These are phyloP conservation scores for Wickerhamomyces chambardii DNA, from an alignment of 805 yeast genomes.

Conservation along the genomic window DNA sequence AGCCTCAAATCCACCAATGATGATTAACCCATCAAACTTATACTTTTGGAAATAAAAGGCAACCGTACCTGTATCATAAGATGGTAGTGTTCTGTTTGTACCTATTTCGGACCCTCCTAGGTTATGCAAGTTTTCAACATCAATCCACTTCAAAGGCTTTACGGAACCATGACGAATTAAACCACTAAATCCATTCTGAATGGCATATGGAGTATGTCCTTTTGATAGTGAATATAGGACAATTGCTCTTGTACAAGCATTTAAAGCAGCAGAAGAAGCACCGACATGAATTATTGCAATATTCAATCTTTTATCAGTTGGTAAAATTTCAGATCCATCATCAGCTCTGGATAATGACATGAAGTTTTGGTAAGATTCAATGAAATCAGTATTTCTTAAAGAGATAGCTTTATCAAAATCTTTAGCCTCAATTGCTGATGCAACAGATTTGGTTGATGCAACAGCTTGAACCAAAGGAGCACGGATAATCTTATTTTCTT, in stretches of 20 bases:
- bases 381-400: conserved; percentile 63
- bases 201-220: conserved; percentile 67
- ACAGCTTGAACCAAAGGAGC: conserved; percentile 70
- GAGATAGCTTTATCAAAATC: conserved; percentile 65
- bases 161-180: conserved; percentile 55
- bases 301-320: conserved; percentile 42
- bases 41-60: conserved; percentile 67
- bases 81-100: conserved; percentile 65
- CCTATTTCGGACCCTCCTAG: conserved; percentile 79
- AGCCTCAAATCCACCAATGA: conserved; percentile 81
- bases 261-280: conserved; percentile 75
- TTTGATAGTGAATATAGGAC: conserved; percentile 67
- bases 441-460: conserved; percentile 59
- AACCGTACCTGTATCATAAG: conserved; percentile 55
- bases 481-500: conserved; percentile 62
- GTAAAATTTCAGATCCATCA: conserved; percentile 30
- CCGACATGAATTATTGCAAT: conserved; percentile 72
- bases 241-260: conserved; percentile 69
- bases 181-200: conserved; percentile 70
- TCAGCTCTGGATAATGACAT: conserved; percentile 18
- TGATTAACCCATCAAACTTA: conserved; percentile 58
- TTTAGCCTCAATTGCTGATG: conserved; percentile 54
- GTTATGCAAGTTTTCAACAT: conserved; percentile 65
- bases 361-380: conserved; percentile 51
- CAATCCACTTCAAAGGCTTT: conserved; percentile 53